Evolutionary conservation across 257 asterid species (phyloP).

Genomic region (Primulina eburnea): DNA sequence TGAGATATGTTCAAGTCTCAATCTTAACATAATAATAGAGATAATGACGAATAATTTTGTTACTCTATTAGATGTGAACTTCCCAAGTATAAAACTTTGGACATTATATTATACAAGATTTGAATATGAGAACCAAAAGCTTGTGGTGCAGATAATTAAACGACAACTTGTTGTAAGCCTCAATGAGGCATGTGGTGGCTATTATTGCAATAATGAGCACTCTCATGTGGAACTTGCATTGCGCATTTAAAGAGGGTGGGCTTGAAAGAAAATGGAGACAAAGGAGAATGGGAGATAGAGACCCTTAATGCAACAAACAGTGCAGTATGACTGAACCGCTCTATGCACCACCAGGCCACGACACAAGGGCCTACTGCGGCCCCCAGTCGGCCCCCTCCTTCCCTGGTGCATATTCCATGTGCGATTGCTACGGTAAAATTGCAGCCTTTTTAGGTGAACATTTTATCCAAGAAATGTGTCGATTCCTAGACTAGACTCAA

Average conservation of each 20-base stretch:
- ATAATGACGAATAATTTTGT: background rate
- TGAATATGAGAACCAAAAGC: background rate
- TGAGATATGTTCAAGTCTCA: no score
- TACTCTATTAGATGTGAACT: no score
- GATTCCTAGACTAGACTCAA: background rate
- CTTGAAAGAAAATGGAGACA: constrained; percentile 25
- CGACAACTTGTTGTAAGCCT: background rate
- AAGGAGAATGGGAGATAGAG: constrained; percentile 25
- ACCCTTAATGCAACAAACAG: constrained; percentile 35
- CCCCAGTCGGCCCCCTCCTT: constrained; percentile 4
- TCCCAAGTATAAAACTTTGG: background rate
- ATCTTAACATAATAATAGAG: background rate
- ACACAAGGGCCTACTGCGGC: constrained; percentile 29
- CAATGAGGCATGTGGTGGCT: constrained; percentile 3
- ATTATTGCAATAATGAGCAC: background rate
- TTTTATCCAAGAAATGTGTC: background rate
- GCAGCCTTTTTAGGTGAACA: background rate
- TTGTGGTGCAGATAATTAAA: background rate
- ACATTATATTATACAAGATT: background rate
- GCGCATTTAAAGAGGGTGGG: constrained; percentile 13
- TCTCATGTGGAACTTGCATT: constrained; percentile 23
- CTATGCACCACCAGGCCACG: constrained; percentile 34
- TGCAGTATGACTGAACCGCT: constrained; percentile 51
- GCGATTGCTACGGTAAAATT: background rate
- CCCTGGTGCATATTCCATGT: background rate